A percentile compares a stretch with the other conserved stretches of the same genome.
Evolutionary conservation across 352 stramenopile genomes (phyloP).

Genomic region (Pythium diclinum): DNA sequence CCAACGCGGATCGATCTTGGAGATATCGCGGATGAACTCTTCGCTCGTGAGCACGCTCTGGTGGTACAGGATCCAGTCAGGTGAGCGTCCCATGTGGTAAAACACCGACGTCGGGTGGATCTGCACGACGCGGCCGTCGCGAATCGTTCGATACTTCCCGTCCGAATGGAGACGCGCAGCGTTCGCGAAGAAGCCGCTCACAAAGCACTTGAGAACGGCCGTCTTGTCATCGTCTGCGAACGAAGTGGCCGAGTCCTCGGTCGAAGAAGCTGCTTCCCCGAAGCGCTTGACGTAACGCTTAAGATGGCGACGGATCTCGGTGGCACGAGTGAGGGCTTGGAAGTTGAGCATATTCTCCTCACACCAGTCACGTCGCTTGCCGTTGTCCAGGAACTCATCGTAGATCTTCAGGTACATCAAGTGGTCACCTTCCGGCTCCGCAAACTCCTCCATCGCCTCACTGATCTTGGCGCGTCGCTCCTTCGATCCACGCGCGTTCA

Average conservation of each 20-base stretch:
- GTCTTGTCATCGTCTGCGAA: constrained; percentile 23
- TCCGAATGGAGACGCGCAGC: constrained; percentile 94
- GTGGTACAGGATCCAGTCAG: constrained; percentile 98
- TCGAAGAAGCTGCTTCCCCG: constrained; percentile 5
- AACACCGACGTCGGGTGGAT: constrained; percentile 77
- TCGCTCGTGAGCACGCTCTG: constrained; percentile 98
- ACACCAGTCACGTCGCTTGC: constrained; percentile 64
- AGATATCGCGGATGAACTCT: constrained; percentile 87
- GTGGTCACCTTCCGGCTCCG: constrained; percentile 64
- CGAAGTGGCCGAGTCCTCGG: constrained; percentile 8
- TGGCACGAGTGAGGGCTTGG: constrained; percentile 52
- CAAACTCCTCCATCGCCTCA: constrained; percentile 67
- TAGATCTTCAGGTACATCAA: constrained; percentile 69
- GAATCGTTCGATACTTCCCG: constrained; percentile 59
- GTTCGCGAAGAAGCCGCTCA: constrained; percentile 93
- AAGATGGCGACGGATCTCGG: constrained; percentile 65
- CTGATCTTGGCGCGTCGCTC: constrained; percentile 67
- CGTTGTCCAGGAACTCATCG: constrained; percentile 69
- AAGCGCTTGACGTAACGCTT: constrained; percentile 69
- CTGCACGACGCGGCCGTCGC: constrained; percentile 63
- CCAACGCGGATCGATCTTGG: constrained; percentile 73
- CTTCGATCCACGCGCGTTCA: constrained; percentile 51
- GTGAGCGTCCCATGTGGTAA: constrained; percentile 73
- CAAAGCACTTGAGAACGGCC: constrained; percentile 60
- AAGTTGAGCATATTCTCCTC: constrained; percentile 66